phyloP scores from a whole-genome alignment of 768 basidiomycete species.

The Phylloporus sp. region DNA sequence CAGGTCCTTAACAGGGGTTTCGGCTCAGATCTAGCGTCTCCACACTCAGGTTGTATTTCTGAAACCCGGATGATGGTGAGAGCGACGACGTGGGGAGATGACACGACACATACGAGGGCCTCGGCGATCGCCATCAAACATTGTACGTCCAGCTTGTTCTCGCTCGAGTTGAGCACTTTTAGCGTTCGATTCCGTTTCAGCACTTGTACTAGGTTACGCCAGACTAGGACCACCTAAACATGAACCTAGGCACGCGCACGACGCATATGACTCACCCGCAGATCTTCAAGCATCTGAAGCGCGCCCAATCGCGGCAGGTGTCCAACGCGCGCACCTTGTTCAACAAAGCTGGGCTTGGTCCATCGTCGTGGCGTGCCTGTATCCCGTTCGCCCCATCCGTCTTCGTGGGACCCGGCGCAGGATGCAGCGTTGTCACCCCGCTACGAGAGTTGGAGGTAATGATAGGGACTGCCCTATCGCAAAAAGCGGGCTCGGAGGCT shows the following conservation, averaged over 20 bases:
- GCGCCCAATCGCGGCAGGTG: conserved; percentile 81
- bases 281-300: conserved; percentile 87
- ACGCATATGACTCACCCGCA: conserved; percentile 58
- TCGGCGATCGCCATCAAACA: conserved; percentile 83
- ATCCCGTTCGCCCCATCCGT: conserved; percentile 3
- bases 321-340: conserved; percentile 91
- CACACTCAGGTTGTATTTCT: too few species aligned
- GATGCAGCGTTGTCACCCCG: conserved; percentile 48
- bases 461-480: conserved; percentile 53
- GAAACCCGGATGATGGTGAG: not conserved
- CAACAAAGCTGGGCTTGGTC: conserved; percentile 73
- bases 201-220: conserved; percentile 93
- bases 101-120: conserved; percentile 59
- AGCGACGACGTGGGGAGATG: not conserved
- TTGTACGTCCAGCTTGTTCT: conserved; percentile 86
- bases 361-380: conserved; percentile 27
- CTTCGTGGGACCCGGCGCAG: conserved; percentile 8
- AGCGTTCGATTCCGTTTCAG: conserved; percentile 93
- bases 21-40: too few species aligned
- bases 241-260: not conserved
- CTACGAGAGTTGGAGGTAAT: conserved; percentile 64
- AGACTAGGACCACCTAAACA: conserved; percentile 32
- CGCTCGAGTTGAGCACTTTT: conserved; percentile 89
- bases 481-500: conserved; percentile 36
- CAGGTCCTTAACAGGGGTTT: too few species aligned